Base-by-base conservation (phyloP, 2,329 filamentous ascomycete species). In the Diaporthe velutina region DNA sequence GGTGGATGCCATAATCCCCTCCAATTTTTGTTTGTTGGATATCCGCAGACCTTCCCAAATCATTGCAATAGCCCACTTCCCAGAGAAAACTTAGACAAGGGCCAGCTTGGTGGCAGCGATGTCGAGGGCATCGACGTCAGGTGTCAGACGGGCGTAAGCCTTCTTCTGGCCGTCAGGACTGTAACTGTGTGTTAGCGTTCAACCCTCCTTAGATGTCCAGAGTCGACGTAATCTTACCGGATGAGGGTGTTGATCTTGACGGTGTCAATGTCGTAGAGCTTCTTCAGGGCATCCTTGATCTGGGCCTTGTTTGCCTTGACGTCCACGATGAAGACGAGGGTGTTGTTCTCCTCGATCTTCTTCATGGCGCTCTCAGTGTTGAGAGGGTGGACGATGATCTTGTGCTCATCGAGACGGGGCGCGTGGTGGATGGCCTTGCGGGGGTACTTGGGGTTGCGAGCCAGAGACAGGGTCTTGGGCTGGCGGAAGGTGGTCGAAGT, bases 331-430 rank as follows among this genome's bases (percentile, higher is more conserved):
- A 98, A 98, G 85, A 98, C 95, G 71, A 99, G 93, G 81, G 97
- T 99, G 93, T 99, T 99, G 93, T 99, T 96, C 94, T 99, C 97
- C 92, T 99, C 97, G 82, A 99, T 98, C 94, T 98, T 84, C 95
- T 99, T 99, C 96, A 99, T 98, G 84, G 97, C 97, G 84, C 94
- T 97, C 94, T 99, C 97, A 77, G 97, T 99, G 93, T 99, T 99
- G 85, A 99, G 92, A 80, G 97, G 97, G 93, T 98, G 95, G 85
- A 98, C 90, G 87, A 99, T 94, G 86, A 98, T 91, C 93, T 98
- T 98, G 92, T 96, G 94, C 89, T 96, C 94, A 89, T 99, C 97
- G 83, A 99, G 94, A 82, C 95, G 94, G 82, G 96, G 93, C 85
- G 92, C 91, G 86, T 96, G 93, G 83, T 94, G 93, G 85, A 99